These are phyloP conservation scores for Solanum commersonii DNA, from an alignment of 257 asterid species.

Conservation along the genomic window DNA sequence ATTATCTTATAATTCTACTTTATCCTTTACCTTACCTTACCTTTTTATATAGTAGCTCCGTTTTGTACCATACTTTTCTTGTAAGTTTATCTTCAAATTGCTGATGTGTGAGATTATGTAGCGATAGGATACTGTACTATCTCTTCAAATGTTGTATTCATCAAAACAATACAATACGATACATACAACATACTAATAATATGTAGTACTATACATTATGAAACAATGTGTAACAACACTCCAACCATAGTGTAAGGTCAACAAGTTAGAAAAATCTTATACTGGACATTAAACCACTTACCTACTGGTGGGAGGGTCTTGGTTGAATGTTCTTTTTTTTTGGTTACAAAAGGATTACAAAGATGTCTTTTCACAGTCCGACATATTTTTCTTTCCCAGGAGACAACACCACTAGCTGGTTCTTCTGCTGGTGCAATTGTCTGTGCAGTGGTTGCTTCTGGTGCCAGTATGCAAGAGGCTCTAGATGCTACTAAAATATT, in stretches of 20 bases:
- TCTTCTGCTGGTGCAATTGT: constrained; percentile 99
- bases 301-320: not conserved
- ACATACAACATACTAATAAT: not conserved
- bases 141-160: not conserved
- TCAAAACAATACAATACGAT: not conserved
- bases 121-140: no score
- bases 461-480: constrained; percentile 84
- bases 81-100: no score
- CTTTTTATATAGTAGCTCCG: no score
- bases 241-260: not conserved
- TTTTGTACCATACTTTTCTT: no score
- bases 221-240: not conserved
- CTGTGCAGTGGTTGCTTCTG: constrained; percentile 89
- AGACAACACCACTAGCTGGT: constrained; percentile 93
- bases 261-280: not conserved
- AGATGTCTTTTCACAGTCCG: not conserved
- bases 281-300: not conserved
- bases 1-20: not conserved
- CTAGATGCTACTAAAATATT: constrained; percentile 68
- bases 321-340: not conserved
- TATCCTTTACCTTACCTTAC: no score
- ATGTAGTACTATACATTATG: not conserved
- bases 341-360: not conserved
- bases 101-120: not conserved
- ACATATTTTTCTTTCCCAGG: constrained; percentile 25